Percentiles rank a stretch among this genome's conserved stretches.
Evolutionary conservation across 352 stramenopile genomes (phyloP).

Genomic region (Phytophthora citrophthora): DNA sequence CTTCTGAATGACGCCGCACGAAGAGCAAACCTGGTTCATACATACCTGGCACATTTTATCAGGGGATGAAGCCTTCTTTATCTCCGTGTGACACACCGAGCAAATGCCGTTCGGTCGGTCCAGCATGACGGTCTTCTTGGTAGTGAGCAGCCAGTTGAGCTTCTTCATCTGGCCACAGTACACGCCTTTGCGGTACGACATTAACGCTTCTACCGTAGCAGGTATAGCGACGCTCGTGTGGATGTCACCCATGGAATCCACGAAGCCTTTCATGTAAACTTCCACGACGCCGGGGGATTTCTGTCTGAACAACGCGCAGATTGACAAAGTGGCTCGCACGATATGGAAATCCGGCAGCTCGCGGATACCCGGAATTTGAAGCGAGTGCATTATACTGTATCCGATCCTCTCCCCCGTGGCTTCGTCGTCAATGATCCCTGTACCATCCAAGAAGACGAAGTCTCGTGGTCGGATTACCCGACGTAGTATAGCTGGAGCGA

Average conservation of each 20-base stretch:
- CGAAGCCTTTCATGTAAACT: constrained; percentile 49
- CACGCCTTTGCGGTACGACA: constrained; percentile 44
- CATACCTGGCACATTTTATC: constrained; percentile 36
- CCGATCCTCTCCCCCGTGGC: constrained; percentile 46
- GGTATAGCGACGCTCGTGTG: constrained; percentile 37
- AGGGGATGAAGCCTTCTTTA: constrained; percentile 15
- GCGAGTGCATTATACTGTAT: constrained; percentile 61
- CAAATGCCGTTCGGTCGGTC: constrained; percentile 25
- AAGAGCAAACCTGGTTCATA: constrained; percentile 39
- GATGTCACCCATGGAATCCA: constrained; percentile 45
- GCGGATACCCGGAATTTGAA: constrained; percentile 45
- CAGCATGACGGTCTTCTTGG: constrained; percentile 41
- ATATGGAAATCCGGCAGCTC: constrained; percentile 45
- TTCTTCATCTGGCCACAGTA: constrained; percentile 56
- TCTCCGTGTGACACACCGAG: constrained; percentile 19
- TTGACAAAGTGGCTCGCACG: constrained; percentile 44
- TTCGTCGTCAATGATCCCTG: constrained; percentile 41
- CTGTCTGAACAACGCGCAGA: constrained; percentile 43
- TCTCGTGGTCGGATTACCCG: constrained; percentile 55
- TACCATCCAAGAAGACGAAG: constrained; percentile 62
- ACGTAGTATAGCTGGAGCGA: constrained; percentile 26
- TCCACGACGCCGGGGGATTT: constrained; percentile 30
- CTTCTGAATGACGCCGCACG: constrained; percentile 27
- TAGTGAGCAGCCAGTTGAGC: constrained; percentile 45
- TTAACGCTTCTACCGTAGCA: constrained; percentile 37